Base-by-base conservation (phyloP, 371 early-diverging fungal species). In the Syncephalastrum sp. region DNA sequence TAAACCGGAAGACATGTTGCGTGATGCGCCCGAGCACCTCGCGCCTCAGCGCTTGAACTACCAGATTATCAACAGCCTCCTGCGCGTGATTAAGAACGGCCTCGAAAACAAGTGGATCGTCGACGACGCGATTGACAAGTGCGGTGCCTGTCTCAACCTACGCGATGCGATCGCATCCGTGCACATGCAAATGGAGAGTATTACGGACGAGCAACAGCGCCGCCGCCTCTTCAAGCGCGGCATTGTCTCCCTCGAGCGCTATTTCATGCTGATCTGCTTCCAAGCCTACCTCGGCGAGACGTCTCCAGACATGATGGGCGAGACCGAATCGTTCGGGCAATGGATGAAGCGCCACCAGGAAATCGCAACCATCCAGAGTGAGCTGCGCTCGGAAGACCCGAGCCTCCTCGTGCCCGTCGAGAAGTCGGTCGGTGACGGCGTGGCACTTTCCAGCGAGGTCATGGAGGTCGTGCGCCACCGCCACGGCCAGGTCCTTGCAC, bases 231-330 rank as follows among this genome's bases (percentile, higher is more conserved):
- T 78, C 17, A 79, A 79, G 45, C 60, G 73, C 3, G 79, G 73
- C 1, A 64, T 82, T 29, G 64, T 76, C 13, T 62, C 71, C 5
- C 60, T 89, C 25, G 73, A 77, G 48, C 74, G 86, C 1, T 88
- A 88, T 72, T 88, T 87, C 67, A 56, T 72, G 44, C 70, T 88
- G 48, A 85, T 89, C 47, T 80, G 82, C 25, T 89, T 88, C 74
- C 85, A 85, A 45, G 79, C 79, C 12, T 82, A 80, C 44, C 61
- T 82, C 0, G 75, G 72, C 19, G 64, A 63, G 24, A 76, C 72
- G 1, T 69, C 70, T 0, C 73, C 81, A 3, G 69, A 67, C 6
- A 62, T 75, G 7, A 41, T 75, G 3, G 60, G 60, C n/a, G 72
- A 70, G 27, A 67, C 79, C 2, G 81, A 81, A 53, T 69, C 79